Conservation (phyloP, 352 stramenopile species). For the Globisporangium lucens region DNA sequence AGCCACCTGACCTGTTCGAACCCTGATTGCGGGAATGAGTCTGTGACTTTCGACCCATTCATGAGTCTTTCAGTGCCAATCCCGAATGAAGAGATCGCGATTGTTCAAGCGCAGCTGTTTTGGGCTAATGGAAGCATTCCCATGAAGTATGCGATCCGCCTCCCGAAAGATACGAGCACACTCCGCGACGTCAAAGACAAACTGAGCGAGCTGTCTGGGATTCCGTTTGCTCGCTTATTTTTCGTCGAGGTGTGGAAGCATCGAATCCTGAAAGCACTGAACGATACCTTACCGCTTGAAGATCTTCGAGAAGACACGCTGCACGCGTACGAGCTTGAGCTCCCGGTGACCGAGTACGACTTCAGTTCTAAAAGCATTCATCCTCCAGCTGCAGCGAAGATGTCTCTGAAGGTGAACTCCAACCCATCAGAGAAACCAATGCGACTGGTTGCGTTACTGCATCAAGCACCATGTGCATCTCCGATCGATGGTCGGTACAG, state of each 20-base stretch:
- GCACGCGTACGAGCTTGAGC: slow-evolving; percentile 89
- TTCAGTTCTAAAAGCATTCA: slow-evolving; percentile 64
- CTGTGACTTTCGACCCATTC: slow-evolving; percentile 88
- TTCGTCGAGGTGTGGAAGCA: slow-evolving; percentile 76
- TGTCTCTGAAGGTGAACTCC: slow-evolving; percentile 17
- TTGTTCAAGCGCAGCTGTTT: slow-evolving; percentile 65
- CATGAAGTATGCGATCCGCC: slow-evolving; percentile 63
- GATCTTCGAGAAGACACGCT: slow-evolving; percentile 50
- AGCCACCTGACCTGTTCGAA: slow-evolving; percentile 86
- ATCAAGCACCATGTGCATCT: slow-evolving; percentile 61
- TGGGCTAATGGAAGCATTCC: slow-evolving; percentile 70
- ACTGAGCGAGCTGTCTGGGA: slow-evolving; percentile 41
- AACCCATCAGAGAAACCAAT: slow-evolving; percentile 35
- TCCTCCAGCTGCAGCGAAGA: slow-evolving; percentile 25
- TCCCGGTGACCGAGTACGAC: slow-evolving; percentile 56
- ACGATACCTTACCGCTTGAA: slow-evolving; percentile 41
- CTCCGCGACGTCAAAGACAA: slow-evolving; percentile 62
- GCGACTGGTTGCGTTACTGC: slow-evolving; percentile 65
- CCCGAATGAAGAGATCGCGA: slow-evolving; percentile 55
- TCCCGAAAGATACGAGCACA: slow-evolving; percentile 47
- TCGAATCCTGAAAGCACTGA: slow-evolving; percentile 54
- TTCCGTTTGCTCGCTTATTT: slow-evolving; percentile 51
- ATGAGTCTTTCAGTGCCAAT: slow-evolving; percentile 89
- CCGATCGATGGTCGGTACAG: slow-evolving; percentile 40
- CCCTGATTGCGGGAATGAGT: slow-evolving; percentile 68